Base-by-base conservation (phyloP, 2,329 filamentous ascomycete genomes). In the Onygena corvina region DNA sequence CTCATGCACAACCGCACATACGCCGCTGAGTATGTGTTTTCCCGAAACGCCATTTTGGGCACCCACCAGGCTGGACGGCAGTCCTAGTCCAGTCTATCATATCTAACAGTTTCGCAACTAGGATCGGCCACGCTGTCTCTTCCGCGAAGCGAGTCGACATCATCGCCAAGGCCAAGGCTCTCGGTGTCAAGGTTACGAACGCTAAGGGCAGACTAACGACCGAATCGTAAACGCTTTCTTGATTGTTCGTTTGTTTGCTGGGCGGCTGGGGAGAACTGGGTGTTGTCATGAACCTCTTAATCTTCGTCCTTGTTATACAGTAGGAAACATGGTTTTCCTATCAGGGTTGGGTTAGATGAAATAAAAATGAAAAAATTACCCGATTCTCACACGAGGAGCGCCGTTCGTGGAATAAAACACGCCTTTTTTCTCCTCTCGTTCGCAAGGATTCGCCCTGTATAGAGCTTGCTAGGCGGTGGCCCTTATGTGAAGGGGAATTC, bases 1-100 rank as follows among this genome's bases (percentile, higher is more conserved):
- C 80, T 98, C 66, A 98, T 98, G 92, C 92, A 98, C 85, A 96
- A 96, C 86, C 84, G 84, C 72, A 94, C 88, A 74, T 95, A 86
- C 76, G 92, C 92, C 71, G 92, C 92, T 70, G 92, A 98, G 89
- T 95, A 88, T 65, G 87, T 80, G 42, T 38, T n/a, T 42, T 27
- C 38, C 21, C 8, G 8, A 3, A 31, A 11, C 8, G 9, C 29
- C 3, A 12, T 31, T 11, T n/a, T n/a, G 16, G 1, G 9, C 6
- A n/a, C n/a, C n/a, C n/a, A n/a, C n/a, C n/a, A n/a, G n/a, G n/a
- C n/a, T n/a, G n/a, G n/a, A n/a, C n/a, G n/a, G n/a, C n/a, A n/a
- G n/a, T n/a, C n/a, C n/a, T n/a, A n/a, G n/a, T n/a, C n/a, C n/a
- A n/a, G 2, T 25, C 12, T 20, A 27, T 76, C 61, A 75, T 57